Conservation (phyloP, 2,329 filamentous ascomycete species). For the Colletotrichum ledebouriae region DNA sequence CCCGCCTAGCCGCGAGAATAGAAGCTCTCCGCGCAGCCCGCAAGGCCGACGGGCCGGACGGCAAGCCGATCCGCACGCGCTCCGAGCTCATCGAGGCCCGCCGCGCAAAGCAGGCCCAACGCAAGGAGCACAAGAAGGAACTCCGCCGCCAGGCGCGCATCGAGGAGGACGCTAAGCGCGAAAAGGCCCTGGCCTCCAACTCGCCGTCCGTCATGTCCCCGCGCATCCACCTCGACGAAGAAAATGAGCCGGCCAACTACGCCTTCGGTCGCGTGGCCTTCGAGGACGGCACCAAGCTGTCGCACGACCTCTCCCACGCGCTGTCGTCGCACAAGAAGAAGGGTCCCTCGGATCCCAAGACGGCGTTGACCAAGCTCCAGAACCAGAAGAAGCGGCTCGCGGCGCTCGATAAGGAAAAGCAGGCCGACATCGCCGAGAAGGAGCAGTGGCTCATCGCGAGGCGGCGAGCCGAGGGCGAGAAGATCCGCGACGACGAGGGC, state of each 20-base stretch:
- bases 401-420: constrained; percentile 82
- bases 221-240: constrained; percentile 57
- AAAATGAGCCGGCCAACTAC: constrained; percentile 71
- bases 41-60: constrained; percentile 88
- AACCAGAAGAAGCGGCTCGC: constrained; percentile 86
- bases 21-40: constrained; percentile 86
- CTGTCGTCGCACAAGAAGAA: constrained; percentile 72
- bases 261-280: constrained; percentile 94
- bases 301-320: constrained; percentile 77
- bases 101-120: constrained; percentile 86
- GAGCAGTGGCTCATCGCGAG: constrained; percentile 94
- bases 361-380: constrained; percentile 87
- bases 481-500: constrained; percentile 86
- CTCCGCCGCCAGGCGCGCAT: constrained; percentile 81
- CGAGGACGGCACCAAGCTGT: constrained; percentile 84
- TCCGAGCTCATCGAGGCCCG: constrained; percentile 93
- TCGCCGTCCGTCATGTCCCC: constrained; percentile 73
- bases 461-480: constrained; percentile 89
- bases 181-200: constrained; percentile 73
- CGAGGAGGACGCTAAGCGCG: constrained; percentile 79
- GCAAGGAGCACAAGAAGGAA: constrained; percentile 91
- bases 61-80: constrained; percentile 84
- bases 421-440: constrained; percentile 90
- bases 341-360: constrained; percentile 86
- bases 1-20: constrained; percentile 85